phyloP scores from a whole-genome alignment of 805 yeast genomes.

The Cyberlindnera mississippiensis region DNA sequence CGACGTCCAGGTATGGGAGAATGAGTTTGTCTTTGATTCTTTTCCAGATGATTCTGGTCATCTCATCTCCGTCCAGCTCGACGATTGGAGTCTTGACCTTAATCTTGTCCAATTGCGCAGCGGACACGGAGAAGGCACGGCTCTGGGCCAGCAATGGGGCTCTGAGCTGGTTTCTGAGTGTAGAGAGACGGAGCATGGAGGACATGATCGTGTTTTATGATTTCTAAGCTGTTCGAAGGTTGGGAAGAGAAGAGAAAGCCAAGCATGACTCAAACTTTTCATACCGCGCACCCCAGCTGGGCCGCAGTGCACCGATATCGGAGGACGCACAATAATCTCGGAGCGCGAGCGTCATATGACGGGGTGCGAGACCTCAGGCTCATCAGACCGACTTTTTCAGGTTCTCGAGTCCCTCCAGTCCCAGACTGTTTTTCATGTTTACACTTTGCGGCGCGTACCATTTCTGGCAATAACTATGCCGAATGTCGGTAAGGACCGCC shows the following conservation, averaged over 20 bases:
- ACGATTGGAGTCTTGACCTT: conserved; percentile 85
- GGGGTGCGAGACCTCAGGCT: background rate
- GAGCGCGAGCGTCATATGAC: background rate
- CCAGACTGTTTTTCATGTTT: too few relatives aligned
- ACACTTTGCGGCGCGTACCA: too few relatives aligned
- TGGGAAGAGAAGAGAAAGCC: too few relatives aligned
- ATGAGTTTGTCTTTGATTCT: conserved; percentile 81
- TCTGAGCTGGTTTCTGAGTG: conserved; percentile 17
- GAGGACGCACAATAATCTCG: background rate
- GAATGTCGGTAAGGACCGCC: too few relatives aligned
- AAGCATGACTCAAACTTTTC: too few relatives aligned
- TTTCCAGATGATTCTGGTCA: conserved; percentile 96
- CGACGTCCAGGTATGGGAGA: conserved; percentile 79
- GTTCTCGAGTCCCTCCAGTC: too few relatives aligned
- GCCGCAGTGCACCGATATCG: background rate
- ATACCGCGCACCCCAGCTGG: too few relatives aligned
- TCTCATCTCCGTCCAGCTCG: conserved; percentile 97
- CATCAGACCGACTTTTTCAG: too few relatives aligned
- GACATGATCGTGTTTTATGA: too few relatives aligned
- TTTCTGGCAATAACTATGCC: too few relatives aligned
- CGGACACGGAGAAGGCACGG: conserved; percentile 22
- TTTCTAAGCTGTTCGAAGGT: too few relatives aligned
- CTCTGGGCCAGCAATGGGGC: conserved; percentile 11
- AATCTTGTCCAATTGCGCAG: conserved; percentile 52
- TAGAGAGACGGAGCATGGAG: conserved; percentile 20